Evolutionary conservation across 1,284 basidiomycete genomes (phyloP), one percentile per base, ranked within the genome.

Genomic region (Golubevia pallescens): DNA sequence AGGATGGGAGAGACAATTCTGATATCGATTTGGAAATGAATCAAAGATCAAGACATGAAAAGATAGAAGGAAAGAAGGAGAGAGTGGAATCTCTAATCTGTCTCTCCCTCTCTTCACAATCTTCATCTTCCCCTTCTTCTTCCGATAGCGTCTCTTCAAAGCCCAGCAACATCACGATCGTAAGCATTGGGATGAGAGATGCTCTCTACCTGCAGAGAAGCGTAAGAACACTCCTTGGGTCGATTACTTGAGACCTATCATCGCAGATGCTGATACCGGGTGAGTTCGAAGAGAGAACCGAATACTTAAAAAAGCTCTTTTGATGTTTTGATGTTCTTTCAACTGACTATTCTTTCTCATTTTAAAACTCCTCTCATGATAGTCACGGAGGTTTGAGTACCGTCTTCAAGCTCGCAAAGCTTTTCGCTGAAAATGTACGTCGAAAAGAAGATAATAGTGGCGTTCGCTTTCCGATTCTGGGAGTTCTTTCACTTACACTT

Each of bases 91-190:
- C 28, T 28, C 28, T 28, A 28, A 28, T 28, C 28, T 28, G 28
- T 28, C 28, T 28, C 28, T 28, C 28, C 28, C 28, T 28, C 28
- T 28, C 28, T 28, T 28, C 28, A 28, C 16, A 48, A 48, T 38
- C 34, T 38, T 10, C 34, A 38, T 10, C 34, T 38, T 38, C 34
- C 34, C 3, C 34, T 38, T 10, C 42, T 48, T 10, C 42, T 48
- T 48, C 42, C 42, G 28, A 28, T 28, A 28, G 28, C 42, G 81
- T 61, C 78, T 85, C 21, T 84, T 85, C 79, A 84, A 82, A 71
- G 82, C 82, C 1, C 81, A 85, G 67, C 78, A 77, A 60, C 80
- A 82, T 67, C 82, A 85, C 68, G 82, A 85, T 66, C 75, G 81
- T 61, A 85, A 85, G 73, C 81, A 84, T 66, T 80, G 74, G 65